Percentiles rank a stretch among this genome's conserved stretches.
Conservation (phyloP, 345 rosid species). For the Alliaria petiolata region DNA sequence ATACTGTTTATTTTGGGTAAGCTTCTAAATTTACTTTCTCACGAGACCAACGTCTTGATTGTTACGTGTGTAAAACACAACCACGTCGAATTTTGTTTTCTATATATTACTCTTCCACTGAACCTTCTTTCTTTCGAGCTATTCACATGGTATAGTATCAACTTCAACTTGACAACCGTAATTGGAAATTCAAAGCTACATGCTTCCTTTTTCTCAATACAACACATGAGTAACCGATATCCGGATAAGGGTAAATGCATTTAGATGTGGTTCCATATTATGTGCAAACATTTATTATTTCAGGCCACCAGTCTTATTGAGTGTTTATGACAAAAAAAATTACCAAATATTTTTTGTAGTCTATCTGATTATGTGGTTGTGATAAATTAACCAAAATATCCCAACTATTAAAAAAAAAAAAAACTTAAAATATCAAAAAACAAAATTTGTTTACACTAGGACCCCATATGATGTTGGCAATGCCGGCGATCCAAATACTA, state of each 20-base stretch:
- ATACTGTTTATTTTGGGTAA: conserved; percentile 34
- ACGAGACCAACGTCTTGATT: conserved; percentile 23
- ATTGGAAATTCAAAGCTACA: conserved; percentile 4
- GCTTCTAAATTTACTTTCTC: conserved; percentile 24
- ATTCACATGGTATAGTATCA: conserved; percentile 23
- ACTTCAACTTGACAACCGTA: conserved; percentile 17
- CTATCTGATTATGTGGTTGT: not conserved
- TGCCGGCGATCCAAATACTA: not conserved
- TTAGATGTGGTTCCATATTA: not conserved
- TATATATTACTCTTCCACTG: not conserved
- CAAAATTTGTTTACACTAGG: not conserved
- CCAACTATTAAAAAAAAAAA: not conserved
- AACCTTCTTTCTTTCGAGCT: conserved; percentile 16
- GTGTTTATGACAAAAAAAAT: not conserved
- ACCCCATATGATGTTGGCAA: not conserved
- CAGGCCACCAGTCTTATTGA: not conserved
- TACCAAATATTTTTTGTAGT: not conserved
- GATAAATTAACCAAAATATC: not conserved
- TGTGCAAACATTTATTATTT: not conserved
- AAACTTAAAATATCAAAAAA: not conserved
- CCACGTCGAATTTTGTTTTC: not conserved
- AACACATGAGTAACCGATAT: conserved; percentile 5
- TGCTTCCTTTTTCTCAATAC: conserved; percentile 6
- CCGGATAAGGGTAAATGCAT: not conserved
- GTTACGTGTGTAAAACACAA: conserved; percentile 27